Evolutionary conservation across 2,329 filamentous ascomycete genomes (phyloP), one percentile per base, ranked within the genome.

Genomic region (Emericellopsis atlantica): DNA sequence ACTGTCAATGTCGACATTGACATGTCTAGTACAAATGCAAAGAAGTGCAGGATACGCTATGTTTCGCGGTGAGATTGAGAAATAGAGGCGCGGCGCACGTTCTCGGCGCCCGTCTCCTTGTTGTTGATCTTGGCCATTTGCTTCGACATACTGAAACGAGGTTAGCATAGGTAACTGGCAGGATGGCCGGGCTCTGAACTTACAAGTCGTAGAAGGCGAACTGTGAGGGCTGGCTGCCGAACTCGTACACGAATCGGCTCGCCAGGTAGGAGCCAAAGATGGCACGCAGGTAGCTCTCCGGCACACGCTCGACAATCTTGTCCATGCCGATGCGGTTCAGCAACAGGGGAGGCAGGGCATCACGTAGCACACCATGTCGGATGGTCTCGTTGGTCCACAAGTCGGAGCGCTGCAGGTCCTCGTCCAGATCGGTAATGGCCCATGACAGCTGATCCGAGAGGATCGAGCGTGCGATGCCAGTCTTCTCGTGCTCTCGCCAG

Each of bases 151-250:
- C 76, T 81, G 47, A 50, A 36, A 9, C 32, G 37, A 36, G 40
- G 51, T 67, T 60, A 67, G 60, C 40, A 40, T 29, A 39, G 14
- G n/a, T 10, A 2, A 4, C 5, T 16, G 8, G 22, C 10, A 36
- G 15, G 22, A 23, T 2, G 15, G n/a, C 6, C n/a, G 18, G 38
- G 22, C 3, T 22, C 12, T 10, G 37, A 45, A 82, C 84, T 78
- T 68, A 89, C 84, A 96, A 98, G 59, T 94, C 87, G 64, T 94
- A 98, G 72, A 98, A 98, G 32, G 90, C 88, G 67, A 98, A 96
- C 55, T 95, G 90, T 67, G 83, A 92, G 5, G 92, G 89, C 49
- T 77, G 81, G 58, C 88, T 89, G 54, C 92, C 92, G 59, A 90
- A 92, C 60, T 94, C 79, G 62, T 98, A 98, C 33, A 98, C 87